Base-by-base conservation (phyloP, 345 rosid genomes). In the Diplotaxis tenuifolia region DNA sequence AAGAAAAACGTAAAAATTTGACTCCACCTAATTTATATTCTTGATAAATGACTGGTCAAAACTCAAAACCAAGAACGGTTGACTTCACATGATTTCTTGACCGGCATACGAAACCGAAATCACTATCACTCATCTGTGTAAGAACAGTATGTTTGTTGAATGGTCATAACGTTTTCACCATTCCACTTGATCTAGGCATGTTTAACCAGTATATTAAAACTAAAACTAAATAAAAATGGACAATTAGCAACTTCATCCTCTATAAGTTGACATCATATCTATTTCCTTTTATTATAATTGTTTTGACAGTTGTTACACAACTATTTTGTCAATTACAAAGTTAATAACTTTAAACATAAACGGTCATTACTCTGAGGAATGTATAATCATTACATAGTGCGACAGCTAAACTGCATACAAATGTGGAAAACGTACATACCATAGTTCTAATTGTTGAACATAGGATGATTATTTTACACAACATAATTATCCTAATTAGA, bases 11-110 rank as follows among this genome's bases (percentile, higher is more conserved):
- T 56, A 20, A 74, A 47, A 22, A 11, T 11, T 7, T 4, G 53
- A 57, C 60, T 42, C 59, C 23, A 45, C 72, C 66, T 29, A 47
- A 74, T 47, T 47, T 65, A 20, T 32, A 40, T 42, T 59, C 67
- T 22, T 58, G 50, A 66, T 34, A 45, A 65, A 73, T 73, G 71
- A 28, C 22, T 50, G 62, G 70, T 72, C 70, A 62, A 62, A 53
- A n/a, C n/a, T n/a, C n/a, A n/a, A n/a, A 52, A 25, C 50, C 19
- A 23, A 32, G 16, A 62, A 62, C 40, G 6, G 62, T 52, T 52
- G 75, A 23, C 49, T 10, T 32, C 61, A 23, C 22, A 58, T 27
- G 40, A 27, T 27, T 57, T 69, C 4, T 25, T 18, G n/a, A 69
- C 25, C 20, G 42, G n/a, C 49, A 7, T 59, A 47, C 15, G 74